Conservation (phyloP, 2,329 filamentous ascomycete species). For the Arthrocladium fulminans region DNA sequence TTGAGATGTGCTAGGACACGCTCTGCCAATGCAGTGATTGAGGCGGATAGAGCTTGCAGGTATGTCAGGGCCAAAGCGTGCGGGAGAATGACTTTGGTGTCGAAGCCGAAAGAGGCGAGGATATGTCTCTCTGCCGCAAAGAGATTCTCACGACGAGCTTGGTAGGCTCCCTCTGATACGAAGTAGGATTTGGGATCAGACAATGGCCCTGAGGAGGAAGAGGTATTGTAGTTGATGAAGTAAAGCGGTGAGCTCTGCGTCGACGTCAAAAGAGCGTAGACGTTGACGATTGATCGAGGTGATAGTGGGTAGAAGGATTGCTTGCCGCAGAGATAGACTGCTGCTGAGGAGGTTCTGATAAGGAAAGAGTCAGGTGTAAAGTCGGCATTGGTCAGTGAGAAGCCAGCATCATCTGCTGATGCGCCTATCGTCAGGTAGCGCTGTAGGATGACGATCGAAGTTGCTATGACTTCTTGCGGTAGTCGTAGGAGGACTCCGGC, state of each 20-base stretch:
- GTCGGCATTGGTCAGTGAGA: not conserved
- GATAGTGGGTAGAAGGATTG: conserved; percentile 67
- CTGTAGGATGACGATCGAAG: conserved; percentile 72
- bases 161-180: conserved; percentile 65
- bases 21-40: conserved; percentile 48
- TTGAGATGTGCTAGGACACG: conserved; percentile 74
- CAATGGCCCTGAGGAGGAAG: conserved; percentile 11
- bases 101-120: conserved; percentile 66
- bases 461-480: conserved; percentile 75
- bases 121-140: conserved; percentile 69
- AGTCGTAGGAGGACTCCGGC: conserved; percentile 64
- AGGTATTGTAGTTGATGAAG: conserved; percentile 26
- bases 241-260: conserved; percentile 46
- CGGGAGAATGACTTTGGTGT: conserved; percentile 75
- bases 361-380: conserved; percentile 7
- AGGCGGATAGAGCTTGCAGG: conserved; percentile 65
- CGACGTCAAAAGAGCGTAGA: conserved; percentile 72
- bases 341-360: conserved; percentile 72
- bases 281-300: conserved; percentile 71
- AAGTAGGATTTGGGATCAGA: conserved; percentile 51
- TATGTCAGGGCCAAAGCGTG: conserved; percentile 85
- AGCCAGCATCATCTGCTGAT: not conserved
- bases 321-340: conserved; percentile 74
- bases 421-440: conserved; percentile 40
- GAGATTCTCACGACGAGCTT: conserved; percentile 54